Conservation (phyloP, 148 eudicot species). For the Drosera capensis region DNA sequence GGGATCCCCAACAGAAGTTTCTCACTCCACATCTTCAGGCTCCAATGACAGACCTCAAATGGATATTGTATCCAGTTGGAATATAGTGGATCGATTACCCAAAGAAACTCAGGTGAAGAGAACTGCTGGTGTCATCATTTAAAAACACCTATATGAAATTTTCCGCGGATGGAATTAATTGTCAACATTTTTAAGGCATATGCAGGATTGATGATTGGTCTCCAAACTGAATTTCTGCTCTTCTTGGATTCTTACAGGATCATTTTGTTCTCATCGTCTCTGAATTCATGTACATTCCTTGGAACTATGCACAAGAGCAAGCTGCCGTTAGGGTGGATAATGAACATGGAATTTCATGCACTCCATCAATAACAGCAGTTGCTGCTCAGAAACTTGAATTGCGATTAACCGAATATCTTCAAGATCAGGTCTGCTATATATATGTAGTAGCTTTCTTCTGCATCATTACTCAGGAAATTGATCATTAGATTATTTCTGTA, state of each 20-base stretch:
- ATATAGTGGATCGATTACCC: conserved; percentile 68
- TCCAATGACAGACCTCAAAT: conserved; percentile 32
- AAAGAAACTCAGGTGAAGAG: conserved; percentile 65
- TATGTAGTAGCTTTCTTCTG: too few species aligned
- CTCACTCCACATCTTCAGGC: conserved; percentile 19
- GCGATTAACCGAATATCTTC: conserved; percentile 44
- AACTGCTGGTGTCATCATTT: too few species aligned
- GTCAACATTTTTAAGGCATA: too few species aligned
- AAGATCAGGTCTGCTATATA: conserved; percentile 64
- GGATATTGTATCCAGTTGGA: conserved; percentile 85
- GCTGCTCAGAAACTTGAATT: conserved; percentile 68
- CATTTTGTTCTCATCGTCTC: conserved; percentile 68
- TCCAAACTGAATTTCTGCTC: background rate
- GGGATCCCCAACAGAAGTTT: conserved; percentile 22
- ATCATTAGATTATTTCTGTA: conserved; percentile 3
- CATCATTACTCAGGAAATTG: too few species aligned
- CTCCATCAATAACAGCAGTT: conserved; percentile 83
- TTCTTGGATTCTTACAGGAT: conserved; percentile 31
- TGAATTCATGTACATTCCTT: conserved; percentile 76
- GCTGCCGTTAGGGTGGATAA: conserved; percentile 28
- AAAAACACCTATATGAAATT: too few species aligned
- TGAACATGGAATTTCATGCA: conserved; percentile 47
- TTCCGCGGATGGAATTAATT: too few species aligned
- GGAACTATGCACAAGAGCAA: conserved; percentile 65
- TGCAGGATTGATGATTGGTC: background rate